These are phyloP conservation scores for Oryza longistaminata DNA, from an alignment of 176 grass and related monocot species.

Conservation along the genomic window DNA sequence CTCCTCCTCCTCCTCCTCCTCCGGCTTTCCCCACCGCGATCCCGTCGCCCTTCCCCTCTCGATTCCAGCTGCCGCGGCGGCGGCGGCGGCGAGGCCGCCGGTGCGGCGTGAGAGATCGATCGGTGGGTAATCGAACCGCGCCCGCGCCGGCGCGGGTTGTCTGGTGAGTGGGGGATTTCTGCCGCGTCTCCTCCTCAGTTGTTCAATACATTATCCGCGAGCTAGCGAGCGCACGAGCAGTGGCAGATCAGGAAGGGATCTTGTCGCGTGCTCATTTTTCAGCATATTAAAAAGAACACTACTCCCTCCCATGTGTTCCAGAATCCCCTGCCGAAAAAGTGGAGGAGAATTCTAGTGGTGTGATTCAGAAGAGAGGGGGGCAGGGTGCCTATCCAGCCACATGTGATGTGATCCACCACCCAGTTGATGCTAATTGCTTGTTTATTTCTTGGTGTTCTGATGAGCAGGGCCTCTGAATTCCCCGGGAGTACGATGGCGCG, in stretches of 20 bases:
- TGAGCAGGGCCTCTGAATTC: constrained; percentile 72
- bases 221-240: constrained; percentile 2
- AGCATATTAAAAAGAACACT: constrained; percentile 20
- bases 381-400: not conserved
- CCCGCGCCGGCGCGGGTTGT: not conserved
- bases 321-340: constrained; percentile 21
- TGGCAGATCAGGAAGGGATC: constrained; percentile 36
- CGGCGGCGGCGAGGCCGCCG: not conserved
- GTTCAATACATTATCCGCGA: constrained; percentile 7
- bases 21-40: not conserved
- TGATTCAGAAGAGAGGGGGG: not conserved
- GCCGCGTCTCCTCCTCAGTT: not conserved
- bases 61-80: not conserved
- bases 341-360: not conserved
- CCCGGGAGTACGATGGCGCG: constrained; percentile 72
- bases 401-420: constrained; percentile 16
- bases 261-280: constrained; percentile 22
- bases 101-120: constrained; percentile 17
- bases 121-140: not conserved
- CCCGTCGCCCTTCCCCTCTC: not conserved
- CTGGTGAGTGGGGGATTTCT: constrained; percentile 11
- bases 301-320: constrained; percentile 8
- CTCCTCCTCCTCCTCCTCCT: not conserved
- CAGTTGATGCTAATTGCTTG: constrained; percentile 18
- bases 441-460: constrained; percentile 7